Evolutionary conservation across 257 asterid species (phyloP).

Genomic region (Solanum bukasovii): DNA sequence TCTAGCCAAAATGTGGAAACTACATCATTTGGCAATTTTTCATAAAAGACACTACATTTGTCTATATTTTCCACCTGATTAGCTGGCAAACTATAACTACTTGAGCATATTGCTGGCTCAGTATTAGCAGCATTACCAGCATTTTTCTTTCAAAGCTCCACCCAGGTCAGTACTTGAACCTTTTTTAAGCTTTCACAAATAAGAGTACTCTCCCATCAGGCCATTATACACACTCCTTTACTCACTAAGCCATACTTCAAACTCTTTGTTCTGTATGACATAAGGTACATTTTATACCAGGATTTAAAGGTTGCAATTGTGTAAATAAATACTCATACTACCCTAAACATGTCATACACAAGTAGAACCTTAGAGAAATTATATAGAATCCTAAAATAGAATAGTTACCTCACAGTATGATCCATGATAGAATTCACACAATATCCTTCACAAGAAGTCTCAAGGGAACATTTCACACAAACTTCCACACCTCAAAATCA

Average conservation of each 20-base stretch:
- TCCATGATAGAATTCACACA: background rate
- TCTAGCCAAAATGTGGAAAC: background rate
- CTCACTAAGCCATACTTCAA: background rate
- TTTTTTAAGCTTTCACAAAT: background rate
- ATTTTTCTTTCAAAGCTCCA: background rate
- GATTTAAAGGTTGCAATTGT: background rate
- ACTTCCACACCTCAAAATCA: background rate
- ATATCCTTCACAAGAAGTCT: background rate
- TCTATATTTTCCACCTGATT: background rate
- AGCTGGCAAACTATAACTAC: background rate
- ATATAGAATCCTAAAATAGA: background rate
- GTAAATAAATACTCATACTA: background rate
- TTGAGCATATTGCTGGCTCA: background rate
- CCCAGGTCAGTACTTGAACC: background rate
- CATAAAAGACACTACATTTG: background rate
- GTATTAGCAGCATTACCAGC: background rate
- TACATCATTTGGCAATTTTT: background rate
- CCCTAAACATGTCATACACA: background rate
- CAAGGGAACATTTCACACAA: background rate
- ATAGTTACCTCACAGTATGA: background rate
- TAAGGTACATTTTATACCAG: background rate
- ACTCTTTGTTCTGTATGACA: background rate
- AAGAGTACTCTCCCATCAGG: background rate
- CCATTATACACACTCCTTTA: background rate
- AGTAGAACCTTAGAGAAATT: background rate